Evolutionary conservation across 768 basidiomycete species (phyloP).

Genomic region (Imleria badia): DNA sequence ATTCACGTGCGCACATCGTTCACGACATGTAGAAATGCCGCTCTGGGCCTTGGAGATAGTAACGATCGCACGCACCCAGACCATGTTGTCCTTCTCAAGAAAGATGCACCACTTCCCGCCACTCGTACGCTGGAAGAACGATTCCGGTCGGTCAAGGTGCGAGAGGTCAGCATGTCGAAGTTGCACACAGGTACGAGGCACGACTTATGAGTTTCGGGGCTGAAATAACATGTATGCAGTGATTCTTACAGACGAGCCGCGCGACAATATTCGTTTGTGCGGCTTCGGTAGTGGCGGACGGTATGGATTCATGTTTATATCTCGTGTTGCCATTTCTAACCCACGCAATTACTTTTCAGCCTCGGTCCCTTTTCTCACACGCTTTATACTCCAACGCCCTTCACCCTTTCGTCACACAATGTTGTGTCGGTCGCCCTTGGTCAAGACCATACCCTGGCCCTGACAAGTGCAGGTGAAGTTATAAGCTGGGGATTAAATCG

Average conservation of each 20-base stretch:
- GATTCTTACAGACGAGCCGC: conserved; percentile 70
- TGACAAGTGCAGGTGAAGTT: conserved; percentile 80
- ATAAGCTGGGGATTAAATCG: conserved; percentile 90
- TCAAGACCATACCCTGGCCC: conserved; percentile 90
- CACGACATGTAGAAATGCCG: conserved; percentile 63
- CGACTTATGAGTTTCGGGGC: background rate
- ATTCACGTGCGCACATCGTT: background rate
- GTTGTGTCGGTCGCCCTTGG: conserved; percentile 77
- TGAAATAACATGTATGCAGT: conserved; percentile 23
- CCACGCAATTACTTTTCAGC: conserved; percentile 34
- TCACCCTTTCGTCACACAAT: conserved; percentile 54
- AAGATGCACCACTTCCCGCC: conserved; percentile 10
- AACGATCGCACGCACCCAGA: conserved; percentile 82
- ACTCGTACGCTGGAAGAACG: conserved; percentile 38
- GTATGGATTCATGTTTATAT: conserved; percentile 37
- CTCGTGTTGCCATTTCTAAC: background rate
- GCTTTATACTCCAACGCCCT: conserved; percentile 67
- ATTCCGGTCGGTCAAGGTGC: conserved; percentile 63
- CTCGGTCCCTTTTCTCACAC: conserved; percentile 77
- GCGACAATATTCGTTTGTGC: conserved; percentile 77
- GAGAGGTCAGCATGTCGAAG: conserved; percentile 77
- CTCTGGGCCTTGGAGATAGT: conserved; percentile 80
- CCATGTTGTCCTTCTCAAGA: conserved; percentile 51
- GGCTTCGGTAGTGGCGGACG: conserved; percentile 90
- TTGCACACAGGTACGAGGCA: conserved; percentile 72